Base-by-base conservation (phyloP, 2,329 filamentous ascomycete species). In the Arthrobotrys conoides region DNA sequence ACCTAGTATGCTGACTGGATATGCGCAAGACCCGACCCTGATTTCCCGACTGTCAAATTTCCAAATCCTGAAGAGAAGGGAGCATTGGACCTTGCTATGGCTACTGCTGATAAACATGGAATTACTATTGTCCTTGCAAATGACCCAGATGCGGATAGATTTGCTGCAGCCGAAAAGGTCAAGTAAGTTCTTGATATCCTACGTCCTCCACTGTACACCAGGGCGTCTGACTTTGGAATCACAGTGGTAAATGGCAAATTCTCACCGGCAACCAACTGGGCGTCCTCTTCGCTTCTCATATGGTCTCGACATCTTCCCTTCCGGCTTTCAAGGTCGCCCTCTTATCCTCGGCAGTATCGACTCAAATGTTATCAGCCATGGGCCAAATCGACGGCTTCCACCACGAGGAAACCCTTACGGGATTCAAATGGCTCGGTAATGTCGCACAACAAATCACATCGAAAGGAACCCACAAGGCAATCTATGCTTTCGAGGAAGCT, bases 401-500 rank as follows among this genome's bases (percentile, higher is more conserved):
- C 64, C 90, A 88, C 81, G 85, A 86, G 73, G 89, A 91, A 81
- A 90, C 90, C 0, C 83, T 91, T 33, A 91, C 90, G 0, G 90
- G 90, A 0, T 91, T 91, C 84, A 91, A 91, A 83, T 91, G 90
- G 90, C 87, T 91, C 79, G 90, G 89, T 1, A 91, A 90, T 79
- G 85, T 88, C 55, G 88, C 89, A 0, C 86, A 87, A 18, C 84
- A 87, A n/a, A 64, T 79, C 9, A 85, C 90, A 1, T 84, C 87
- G 70, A 81, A 82, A 1, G 81, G 84, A 69, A 88, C 87, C 24
- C 88, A 87, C 80, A 84, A 86, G 22, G 86, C 88, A 0, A 84
- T 86, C 0, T 91, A 88, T 81, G 89, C 89, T 0, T 91, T 89
- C 80, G 90, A 91, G 83, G 90, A 91, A 83, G 90, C 90, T 6